Base-by-base conservation (phyloP, 805 yeast species). In the Wickerhamomyces silvicola region DNA sequence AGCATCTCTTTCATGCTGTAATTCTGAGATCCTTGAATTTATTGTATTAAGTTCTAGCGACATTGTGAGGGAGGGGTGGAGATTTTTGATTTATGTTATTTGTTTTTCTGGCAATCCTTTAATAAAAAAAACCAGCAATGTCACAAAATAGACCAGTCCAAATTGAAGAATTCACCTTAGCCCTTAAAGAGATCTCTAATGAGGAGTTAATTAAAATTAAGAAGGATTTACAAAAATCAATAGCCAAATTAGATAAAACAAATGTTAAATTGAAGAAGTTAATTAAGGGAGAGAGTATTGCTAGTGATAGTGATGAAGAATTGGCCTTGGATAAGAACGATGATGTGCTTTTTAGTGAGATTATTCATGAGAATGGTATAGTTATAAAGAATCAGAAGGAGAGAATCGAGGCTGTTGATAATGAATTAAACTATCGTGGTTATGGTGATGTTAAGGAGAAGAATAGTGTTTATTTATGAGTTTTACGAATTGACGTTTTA, bases 141-240 rank as follows among this genome's bases (percentile, higher is more conserved):
- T 20, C 12, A 25, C 28, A 7, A 25, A 54, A 50, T 28, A 56
- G 62, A 48, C 66, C 68, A 4, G 52, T 62, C 16, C 58, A 59
- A 21, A 61, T 62, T 22, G 63, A 57, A 20, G 77, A 77, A 37
- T 76, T 77, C 48, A 56, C 44, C 11, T 55, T 54, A 1, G 77
- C 80, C 22, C 65, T 76, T n/a, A 65, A 62, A 13, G 78, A 73
- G 2, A 64, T 77, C 17, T 54, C 75, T 0, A 72, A 68, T 25
- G 69, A 59, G 3, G 68, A 70, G 31, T 43, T 72, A 24, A 30
- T 42, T 7, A 36, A 46, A 1, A 48, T 67, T 13, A 50, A 55
- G 24, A 28, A 36, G 11, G 62, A 60, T 35, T 45, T 72, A n/a
- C 35, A 36, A 10, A 59, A 56, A 26, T 70, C 81, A 12, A 48